These are phyloP conservation scores for Trichosporon inkin DNA, from an alignment of 1,284 basidiomycete species.

Conservation along the genomic window DNA sequence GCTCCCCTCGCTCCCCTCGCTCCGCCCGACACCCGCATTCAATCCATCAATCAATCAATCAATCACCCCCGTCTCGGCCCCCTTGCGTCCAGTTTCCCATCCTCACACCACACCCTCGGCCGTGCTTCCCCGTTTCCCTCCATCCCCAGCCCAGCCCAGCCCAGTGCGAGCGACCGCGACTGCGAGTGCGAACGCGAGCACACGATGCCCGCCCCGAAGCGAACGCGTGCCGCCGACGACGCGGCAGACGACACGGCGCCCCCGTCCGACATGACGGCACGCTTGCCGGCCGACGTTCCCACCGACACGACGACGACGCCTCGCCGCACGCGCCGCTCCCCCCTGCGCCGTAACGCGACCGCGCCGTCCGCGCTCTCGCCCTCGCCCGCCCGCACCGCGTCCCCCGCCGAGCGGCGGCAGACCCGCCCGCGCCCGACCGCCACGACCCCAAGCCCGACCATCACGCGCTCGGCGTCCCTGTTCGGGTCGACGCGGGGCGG, in stretches of 20 bases:
- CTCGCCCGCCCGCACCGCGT: conserved; percentile 1
- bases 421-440: neutral
- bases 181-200: too few species aligned
- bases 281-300: neutral
- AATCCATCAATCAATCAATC: neutral
- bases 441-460: neutral
- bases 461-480: conserved; percentile 28
- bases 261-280: conserved; percentile 10
- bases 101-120: too few species aligned
- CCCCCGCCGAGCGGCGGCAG: conserved; percentile 24
- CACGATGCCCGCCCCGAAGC: conserved; percentile 24
- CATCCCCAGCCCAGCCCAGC: too few species aligned
- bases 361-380: neutral
- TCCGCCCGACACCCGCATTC: too few species aligned
- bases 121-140: neutral
- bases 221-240: conserved; percentile 23
- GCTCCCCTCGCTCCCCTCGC: neutral
- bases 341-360: conserved; percentile 7
- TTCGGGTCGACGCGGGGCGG: conserved; percentile 28
- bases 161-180: too few species aligned
- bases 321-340: conserved; percentile 5
- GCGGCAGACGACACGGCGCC: conserved; percentile 9
- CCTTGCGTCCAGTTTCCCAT: neutral
- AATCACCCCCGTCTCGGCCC: neutral
- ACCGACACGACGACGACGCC: neutral